Base-by-base conservation (phyloP, 805 yeast genomes). In the Sungouiozyma intestinalis region DNA sequence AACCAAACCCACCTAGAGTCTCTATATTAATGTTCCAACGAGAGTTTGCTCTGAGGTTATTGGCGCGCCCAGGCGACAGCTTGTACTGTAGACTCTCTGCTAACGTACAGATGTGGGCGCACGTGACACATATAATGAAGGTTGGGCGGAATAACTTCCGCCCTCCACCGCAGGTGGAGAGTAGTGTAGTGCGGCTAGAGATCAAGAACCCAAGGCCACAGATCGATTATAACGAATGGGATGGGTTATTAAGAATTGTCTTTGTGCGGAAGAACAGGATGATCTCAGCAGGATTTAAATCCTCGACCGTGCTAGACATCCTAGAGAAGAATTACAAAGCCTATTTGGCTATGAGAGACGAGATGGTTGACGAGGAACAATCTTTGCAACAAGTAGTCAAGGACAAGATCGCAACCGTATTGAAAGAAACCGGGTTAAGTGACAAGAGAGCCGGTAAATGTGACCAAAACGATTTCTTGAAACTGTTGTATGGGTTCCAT, bases 101-200 rank as follows among this genome's bases (percentile, higher is more conserved):
- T 24, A 92, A 92, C 58, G 97, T 92, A 1, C 98, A 92, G 59
- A 90, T 92, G 97, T 92, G 97, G 97, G 96, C 97, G n/a, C 85
- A 85, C 50, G 97, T 92, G 14, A 87, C 94, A 6, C 98, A 92
- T 62, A 85, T 92, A 41, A 92, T 92, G 98, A 92, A 92, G 64
- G 98, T 92, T 24, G 97, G 97, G 18, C 83, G 79, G 59, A 92
- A 92, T 60, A 92, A 92, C 58, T 92, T 92, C 70, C 74, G 96
- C 53, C 98, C 98, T 18, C 98, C 98, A 9, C 98, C 98, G 45
- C 88, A 92, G 63, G 98, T 92, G 44, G 98, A 92, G 63, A 87
- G 97, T 0, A 81, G 94, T 31, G 98, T 92, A 38, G 97, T 92
- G 16, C 75, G 95, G 56, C 77, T 92, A 32, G 97, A 90, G 63